These are phyloP conservation scores for Gaertneriomyces semiglobifer DNA, from an alignment of 192 early-diverging fungal species.

Conservation along the genomic window DNA sequence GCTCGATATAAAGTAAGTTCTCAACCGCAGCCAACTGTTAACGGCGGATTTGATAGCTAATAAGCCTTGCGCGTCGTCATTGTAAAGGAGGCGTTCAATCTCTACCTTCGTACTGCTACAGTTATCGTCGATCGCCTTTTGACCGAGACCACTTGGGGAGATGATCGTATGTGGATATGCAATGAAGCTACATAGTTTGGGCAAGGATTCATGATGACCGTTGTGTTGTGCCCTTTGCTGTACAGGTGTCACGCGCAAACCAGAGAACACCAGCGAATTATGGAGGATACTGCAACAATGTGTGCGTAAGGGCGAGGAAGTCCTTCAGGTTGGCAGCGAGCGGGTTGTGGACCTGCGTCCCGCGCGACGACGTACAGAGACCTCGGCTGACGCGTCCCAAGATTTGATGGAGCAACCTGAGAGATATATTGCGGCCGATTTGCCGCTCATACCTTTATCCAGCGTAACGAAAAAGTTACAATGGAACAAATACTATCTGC, in stretches of 20 bases:
- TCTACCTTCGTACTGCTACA: too few species aligned
- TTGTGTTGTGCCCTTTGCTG: background rate
- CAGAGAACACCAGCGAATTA: background rate
- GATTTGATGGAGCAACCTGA: background rate
- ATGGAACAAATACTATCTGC: background rate
- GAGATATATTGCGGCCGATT: background rate
- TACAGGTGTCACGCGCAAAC: constrained; percentile 3
- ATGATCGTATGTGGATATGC: too few species aligned
- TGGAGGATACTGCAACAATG: background rate
- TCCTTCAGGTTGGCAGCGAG: background rate
- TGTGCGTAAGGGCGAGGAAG: background rate
- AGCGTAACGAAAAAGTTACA: background rate
- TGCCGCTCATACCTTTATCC: background rate
- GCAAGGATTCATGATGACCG: too few species aligned
- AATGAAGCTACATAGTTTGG: too few species aligned
- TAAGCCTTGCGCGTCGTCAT: too few species aligned
- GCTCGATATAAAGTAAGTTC: too few species aligned
- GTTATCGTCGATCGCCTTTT: too few species aligned
- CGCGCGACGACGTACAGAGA: background rate
- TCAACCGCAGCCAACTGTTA: too few species aligned
- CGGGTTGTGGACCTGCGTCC: too few species aligned
- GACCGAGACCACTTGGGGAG: too few species aligned
- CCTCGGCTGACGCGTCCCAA: background rate
- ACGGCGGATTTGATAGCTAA: too few species aligned
- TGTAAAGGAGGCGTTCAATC: too few species aligned